Conservation (phyloP, 2,329 filamentous ascomycete genomes). For the Claviceps humidiphila region DNA sequence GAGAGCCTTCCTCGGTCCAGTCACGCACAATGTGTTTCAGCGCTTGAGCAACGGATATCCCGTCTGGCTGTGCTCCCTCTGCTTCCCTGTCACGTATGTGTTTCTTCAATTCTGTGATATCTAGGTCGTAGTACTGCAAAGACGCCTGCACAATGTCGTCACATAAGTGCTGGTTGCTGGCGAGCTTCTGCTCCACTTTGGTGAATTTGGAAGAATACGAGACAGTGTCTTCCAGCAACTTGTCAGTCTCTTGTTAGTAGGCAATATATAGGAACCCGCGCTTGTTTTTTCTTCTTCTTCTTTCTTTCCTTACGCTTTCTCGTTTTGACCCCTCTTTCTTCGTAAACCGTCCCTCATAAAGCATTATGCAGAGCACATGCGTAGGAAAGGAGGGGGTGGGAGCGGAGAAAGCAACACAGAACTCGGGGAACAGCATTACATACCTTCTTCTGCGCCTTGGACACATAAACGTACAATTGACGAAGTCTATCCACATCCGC, state of each 20-base stretch:
- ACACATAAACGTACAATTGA: conserved; percentile 22
- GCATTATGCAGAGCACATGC: too few species aligned
- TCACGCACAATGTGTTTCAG: conserved; percentile 46
- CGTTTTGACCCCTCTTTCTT: too few species aligned
- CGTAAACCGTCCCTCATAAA: too few species aligned
- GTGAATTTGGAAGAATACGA: conserved; percentile 43
- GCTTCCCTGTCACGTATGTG: conserved; percentile 26
- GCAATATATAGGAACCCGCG: too few species aligned
- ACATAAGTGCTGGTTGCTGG: conserved; percentile 31
- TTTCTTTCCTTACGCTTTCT: too few species aligned
- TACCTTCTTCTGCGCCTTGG: conserved; percentile 19
- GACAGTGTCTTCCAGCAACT: conserved; percentile 41
- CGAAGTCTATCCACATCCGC: conserved; percentile 23
- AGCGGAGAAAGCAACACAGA: neutral
- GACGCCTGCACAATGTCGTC: conserved; percentile 30
- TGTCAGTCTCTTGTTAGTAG: neutral
- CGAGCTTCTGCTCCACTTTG: conserved; percentile 27
- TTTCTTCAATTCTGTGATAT: conserved; percentile 28
- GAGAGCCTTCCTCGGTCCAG: conserved; percentile 34
- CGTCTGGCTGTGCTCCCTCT: conserved; percentile 27
- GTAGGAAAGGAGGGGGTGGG: too few species aligned
- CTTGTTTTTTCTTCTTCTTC: too few species aligned
- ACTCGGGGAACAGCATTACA: conserved; percentile 4
- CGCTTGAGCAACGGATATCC: conserved; percentile 35
- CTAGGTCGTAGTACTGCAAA: conserved; percentile 32